Evolutionary conservation across 2,329 filamentous ascomycete genomes (phyloP).

Genomic region (Acephala macrosclerotiorum): DNA sequence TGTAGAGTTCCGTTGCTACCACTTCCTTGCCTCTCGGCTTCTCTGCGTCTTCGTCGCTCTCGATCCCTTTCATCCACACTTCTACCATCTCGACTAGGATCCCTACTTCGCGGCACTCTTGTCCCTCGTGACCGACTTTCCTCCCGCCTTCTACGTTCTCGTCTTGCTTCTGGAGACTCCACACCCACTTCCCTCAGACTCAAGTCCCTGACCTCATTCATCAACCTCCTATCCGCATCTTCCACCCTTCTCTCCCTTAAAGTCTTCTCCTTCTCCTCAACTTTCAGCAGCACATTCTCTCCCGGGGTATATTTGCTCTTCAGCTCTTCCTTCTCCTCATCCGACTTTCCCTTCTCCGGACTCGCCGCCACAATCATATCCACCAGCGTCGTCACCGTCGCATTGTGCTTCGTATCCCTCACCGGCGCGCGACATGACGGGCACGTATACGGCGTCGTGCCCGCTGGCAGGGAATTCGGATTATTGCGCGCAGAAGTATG

Average conservation of each 20-base stretch:
- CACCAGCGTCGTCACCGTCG: constrained; percentile 85
- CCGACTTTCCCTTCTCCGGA: constrained; percentile 74
- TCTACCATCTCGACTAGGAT: constrained; percentile 40
- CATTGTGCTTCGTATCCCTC: constrained; percentile 87
- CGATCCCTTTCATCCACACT: constrained; percentile 39
- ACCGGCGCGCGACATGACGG: constrained; percentile 90
- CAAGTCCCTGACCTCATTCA: constrained; percentile 41
- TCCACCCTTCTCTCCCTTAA: constrained; percentile 62
- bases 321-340: constrained; percentile 79
- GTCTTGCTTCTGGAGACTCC: constrained; percentile 41
- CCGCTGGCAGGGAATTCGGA: constrained; percentile 34
- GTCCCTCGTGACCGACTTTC: constrained; percentile 37
- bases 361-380: constrained; percentile 87
- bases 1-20: constrained; percentile 25
- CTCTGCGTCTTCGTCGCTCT: constrained; percentile 42
- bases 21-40: constrained; percentile 40
- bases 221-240: constrained; percentile 42
- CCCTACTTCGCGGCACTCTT: constrained; percentile 44
- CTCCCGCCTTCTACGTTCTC: constrained; percentile 42
- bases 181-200: constrained; percentile 69
- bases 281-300: constrained; percentile 77
- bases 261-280: constrained; percentile 59
- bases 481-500: constrained; percentile 37
- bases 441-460: constrained; percentile 73
- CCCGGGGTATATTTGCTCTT: constrained; percentile 79